phyloP scores from a whole-genome alignment of 805 yeast species.

The Suhomyces faveliae region DNA sequence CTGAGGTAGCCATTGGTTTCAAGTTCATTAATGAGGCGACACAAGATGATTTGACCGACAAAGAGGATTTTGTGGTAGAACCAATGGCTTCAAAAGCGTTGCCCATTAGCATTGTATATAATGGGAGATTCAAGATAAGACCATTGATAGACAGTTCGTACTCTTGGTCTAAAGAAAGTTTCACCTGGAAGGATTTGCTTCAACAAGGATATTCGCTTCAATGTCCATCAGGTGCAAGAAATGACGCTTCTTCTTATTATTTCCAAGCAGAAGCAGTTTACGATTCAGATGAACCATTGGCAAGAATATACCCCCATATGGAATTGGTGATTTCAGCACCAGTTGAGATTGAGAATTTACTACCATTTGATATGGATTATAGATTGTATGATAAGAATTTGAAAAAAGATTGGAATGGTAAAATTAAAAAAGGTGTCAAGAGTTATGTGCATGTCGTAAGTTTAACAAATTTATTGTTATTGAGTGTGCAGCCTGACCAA shows the following conservation, averaged over 20 bases:
- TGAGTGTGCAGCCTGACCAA: slow-evolving; percentile 65
- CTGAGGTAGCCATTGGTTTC: slow-evolving; percentile 58
- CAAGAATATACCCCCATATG: slow-evolving; percentile 82
- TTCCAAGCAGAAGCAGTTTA: slow-evolving; percentile 71
- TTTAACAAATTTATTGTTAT: slow-evolving; percentile 63
- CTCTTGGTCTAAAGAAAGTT: slow-evolving; percentile 62
- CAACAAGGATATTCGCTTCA: slow-evolving; percentile 52
- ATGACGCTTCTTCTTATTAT: slow-evolving; percentile 50
- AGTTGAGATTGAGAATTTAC: slow-evolving; percentile 73
- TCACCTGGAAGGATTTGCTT: slow-evolving; percentile 66
- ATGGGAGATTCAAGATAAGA: slow-evolving; percentile 53
- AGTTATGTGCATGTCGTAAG: slow-evolving; percentile 79
- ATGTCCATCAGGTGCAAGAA: slow-evolving; percentile 48
- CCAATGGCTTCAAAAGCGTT: slow-evolving; percentile 63
- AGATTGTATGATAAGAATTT: slow-evolving; percentile 73
- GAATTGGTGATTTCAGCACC: slow-evolving; percentile 78
- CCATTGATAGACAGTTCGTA: slow-evolving; percentile 60
- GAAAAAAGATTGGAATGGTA: slow-evolving; percentile 63
- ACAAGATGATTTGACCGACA: slow-evolving; percentile 33
- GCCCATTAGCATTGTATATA: slow-evolving; percentile 70
- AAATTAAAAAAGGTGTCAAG: slow-evolving; percentile 61
- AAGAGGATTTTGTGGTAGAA: slow-evolving; percentile 35
- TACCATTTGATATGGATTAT: slow-evolving; percentile 80
- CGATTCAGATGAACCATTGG: slow-evolving; percentile 66
- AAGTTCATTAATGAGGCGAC: slow-evolving; percentile 23